A percentile compares a stretch with the other conserved stretches of the same genome.
phyloP scores from a whole-genome alignment of 176 grass and related monocot species.

The sorghum (Sorghum bicolor) region Sorghum_bicolor_NCBIv3 NC_012873.2:64345501-64346000 shows the following conservation, averaged over 20 bases:
- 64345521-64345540: slow-evolving; percentile 35
- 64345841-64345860: slow-evolving; percentile 44
- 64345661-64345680: slow-evolving; percentile 9
- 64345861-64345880: slow-evolving; percentile 49
- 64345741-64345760: slow-evolving; percentile 46
- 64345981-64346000: slow-evolving; percentile 28
- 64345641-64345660: slow-evolving; percentile 59
- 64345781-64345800: slow-evolving; percentile 33
- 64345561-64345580: slow-evolving; percentile 36
- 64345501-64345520: not conserved
- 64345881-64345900: slow-evolving; percentile 52
- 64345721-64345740: slow-evolving; percentile 47
- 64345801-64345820: slow-evolving; percentile 34
- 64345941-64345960: slow-evolving; percentile 50
- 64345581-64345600: slow-evolving; percentile 33
- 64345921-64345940: slow-evolving; percentile 50
- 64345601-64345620: slow-evolving; percentile 42
- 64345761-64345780: slow-evolving; percentile 45
- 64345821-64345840: slow-evolving; percentile 49
- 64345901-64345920: slow-evolving; percentile 47
- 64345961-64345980: slow-evolving; percentile 31
- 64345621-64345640: slow-evolving; percentile 41
- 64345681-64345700: not conserved
- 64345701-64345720: not conserved
- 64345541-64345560: slow-evolving; percentile 40